Conservation (phyloP, 2,329 filamentous ascomycete species). For the Penicillium sp. region DNA sequence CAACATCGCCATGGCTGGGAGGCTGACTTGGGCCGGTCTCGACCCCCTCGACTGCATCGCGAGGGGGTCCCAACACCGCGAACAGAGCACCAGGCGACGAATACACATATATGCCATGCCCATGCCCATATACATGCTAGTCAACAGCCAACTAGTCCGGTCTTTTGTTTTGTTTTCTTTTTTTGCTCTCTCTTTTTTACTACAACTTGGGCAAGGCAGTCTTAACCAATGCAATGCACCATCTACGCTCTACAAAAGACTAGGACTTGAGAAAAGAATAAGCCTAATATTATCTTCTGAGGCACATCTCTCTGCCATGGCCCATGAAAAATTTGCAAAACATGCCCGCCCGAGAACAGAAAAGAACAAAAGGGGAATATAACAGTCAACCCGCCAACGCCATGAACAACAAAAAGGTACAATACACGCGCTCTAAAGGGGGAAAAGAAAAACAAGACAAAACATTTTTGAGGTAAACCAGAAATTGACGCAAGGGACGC, state of each 20-base stretch:
- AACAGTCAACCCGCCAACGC: conserved; percentile 24
- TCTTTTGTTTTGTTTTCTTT: no score
- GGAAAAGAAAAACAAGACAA: not conserved
- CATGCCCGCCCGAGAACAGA: conserved; percentile 8
- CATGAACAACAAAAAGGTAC: conserved; percentile 13
- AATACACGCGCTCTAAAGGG: conserved; percentile 27
- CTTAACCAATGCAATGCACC: not conserved
- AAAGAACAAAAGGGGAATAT: conserved; percentile 29
- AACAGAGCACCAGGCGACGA: conserved; percentile 4
- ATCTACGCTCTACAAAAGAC: not conserved
- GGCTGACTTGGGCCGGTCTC: conserved; percentile 20
- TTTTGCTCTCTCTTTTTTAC: no score
- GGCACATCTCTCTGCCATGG: conserved; percentile 10
- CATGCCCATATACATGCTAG: no score
- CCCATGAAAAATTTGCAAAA: conserved; percentile 2
- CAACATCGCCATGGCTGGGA: conserved; percentile 9
- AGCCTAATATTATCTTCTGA: conserved; percentile 15
- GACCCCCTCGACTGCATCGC: conserved; percentile 13
- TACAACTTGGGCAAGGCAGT: no score
- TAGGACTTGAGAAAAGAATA: not conserved
- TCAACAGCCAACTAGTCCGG: no score
- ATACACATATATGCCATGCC: not conserved
- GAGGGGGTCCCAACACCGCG: conserved; percentile 1
- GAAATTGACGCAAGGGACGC: conserved; percentile 1
- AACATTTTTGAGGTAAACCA: conserved; percentile 25